Evolutionary conservation across 2,329 filamentous ascomycete species (phyloP), one percentile per base, ranked within the genome.

Genomic region (Sclerotinia subarctica): DNA sequence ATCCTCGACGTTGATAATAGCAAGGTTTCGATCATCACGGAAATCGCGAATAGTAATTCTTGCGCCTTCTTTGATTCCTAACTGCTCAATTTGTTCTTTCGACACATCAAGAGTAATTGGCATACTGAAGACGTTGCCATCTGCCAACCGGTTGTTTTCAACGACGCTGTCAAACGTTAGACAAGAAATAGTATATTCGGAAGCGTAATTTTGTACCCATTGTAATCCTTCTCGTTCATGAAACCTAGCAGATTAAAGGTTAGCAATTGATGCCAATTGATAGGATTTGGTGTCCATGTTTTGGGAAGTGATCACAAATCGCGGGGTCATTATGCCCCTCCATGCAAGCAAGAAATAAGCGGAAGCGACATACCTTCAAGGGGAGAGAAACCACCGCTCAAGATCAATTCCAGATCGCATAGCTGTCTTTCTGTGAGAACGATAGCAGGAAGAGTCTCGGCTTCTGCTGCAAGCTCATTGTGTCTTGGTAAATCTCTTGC

Each of bases 341-440:
- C 71, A 73, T 63, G 46, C 51, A 72, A 63, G 69, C 66, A 73
- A 58, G 32, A 56, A 66, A 59, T 52, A 66, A 53, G 59, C 46
- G 44, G 54, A 42, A 58, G 68, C 10, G 56, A 72, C 88, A 72
- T 77, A 96, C 94, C 95, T 88, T 99, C 94, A 52, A 99, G 88
- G 69, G 95, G 95, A 73, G 94, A 97, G 84, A 99, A 99, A 73
- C 95, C 95, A 79, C 95, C 95, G 81, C 93, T 98, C 80, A 99
- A 89, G 78, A 99, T 93, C 81, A 99, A 83, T 82, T 99, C 95
- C 74, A 99, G 86, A 85, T 99, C 95, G 82, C 95, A 99, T 62
- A 99, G 89, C 82, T 99, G 95, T 77, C 95, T 90, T 86, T 99
- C 95, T 64, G 87, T 91, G 74, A 99, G 88, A 69, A 90, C 83